phyloP scores from a whole-genome alignment of 768 basidiomycete species.

The Suillus fuscotomentosus region DNA sequence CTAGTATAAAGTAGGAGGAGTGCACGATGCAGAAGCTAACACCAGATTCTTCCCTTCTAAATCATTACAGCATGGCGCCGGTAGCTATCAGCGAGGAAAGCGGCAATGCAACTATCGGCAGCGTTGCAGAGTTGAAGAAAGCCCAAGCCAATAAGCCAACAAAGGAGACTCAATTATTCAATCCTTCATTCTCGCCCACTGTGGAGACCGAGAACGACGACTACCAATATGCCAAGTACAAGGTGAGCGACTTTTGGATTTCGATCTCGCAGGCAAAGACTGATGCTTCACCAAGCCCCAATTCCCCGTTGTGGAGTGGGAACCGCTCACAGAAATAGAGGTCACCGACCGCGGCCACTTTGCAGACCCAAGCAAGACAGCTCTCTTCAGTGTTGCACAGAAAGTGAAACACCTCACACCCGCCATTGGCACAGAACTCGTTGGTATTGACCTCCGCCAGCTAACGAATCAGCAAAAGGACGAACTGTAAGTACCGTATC shows the following conservation, averaged over 20 bases:
- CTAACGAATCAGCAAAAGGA: conserved; percentile 70
- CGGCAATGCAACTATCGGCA: conserved; percentile 18
- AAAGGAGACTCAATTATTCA: conserved; percentile 35
- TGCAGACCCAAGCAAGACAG: conserved; percentile 70
- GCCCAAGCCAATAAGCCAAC: conserved; percentile 8
- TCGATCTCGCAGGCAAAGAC: background rate
- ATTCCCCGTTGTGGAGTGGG: conserved; percentile 65
- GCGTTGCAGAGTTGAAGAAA: conserved; percentile 24
- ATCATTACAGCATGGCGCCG: conserved; percentile 42
- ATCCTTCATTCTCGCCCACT: conserved; percentile 69
- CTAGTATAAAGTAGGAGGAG: conserved; percentile 15
- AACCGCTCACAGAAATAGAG: conserved; percentile 52
- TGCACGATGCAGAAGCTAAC: background rate
- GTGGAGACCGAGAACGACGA: conserved; percentile 48
- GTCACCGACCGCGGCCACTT: conserved; percentile 66
- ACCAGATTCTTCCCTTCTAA: background rate
- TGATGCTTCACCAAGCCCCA: conserved; percentile 43
- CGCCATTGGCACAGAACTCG: conserved; percentile 72
- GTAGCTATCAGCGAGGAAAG: conserved; percentile 42
- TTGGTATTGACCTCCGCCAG: conserved; percentile 71
- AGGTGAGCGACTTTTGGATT: conserved; percentile 38
- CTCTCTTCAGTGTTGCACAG: conserved; percentile 58
- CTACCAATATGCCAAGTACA: conserved; percentile 60
- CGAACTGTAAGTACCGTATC: conserved; percentile 54
- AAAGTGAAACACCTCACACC: conserved; percentile 71